Percentiles rank a stretch among this genome's conserved stretches.
phyloP scores from a whole-genome alignment of 2,329 filamentous ascomycete species.

The Xylaria arbuscula region DNA sequence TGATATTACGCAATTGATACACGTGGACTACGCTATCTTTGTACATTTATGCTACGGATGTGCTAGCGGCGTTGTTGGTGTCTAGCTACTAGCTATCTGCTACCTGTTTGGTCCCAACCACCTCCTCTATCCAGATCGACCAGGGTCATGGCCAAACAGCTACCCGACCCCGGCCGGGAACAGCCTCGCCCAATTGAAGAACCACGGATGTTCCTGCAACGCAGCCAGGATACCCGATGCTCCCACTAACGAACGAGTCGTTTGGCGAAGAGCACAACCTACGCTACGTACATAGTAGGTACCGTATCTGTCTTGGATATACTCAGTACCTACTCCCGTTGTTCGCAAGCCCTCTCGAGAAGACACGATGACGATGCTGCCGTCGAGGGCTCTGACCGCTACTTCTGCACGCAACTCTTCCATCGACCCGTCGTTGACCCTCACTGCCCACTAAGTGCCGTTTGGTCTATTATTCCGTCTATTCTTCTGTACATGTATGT shows the following conservation, averaged over 20 bases:
- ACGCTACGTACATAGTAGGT: background rate
- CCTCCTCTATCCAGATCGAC: background rate
- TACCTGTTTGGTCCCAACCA: constrained; percentile 10
- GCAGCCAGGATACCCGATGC: background rate
- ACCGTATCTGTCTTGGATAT: background rate
- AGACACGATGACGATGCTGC: constrained; percentile 7
- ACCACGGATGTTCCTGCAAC: background rate
- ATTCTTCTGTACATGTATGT: constrained; percentile 14
- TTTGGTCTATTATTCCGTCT: background rate
- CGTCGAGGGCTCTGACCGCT: constrained; percentile 21
- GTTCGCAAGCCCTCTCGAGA: background rate
- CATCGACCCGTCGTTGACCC: background rate
- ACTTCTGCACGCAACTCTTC: constrained; percentile 14
- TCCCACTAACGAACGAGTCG: background rate
- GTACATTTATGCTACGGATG: too few species aligned
- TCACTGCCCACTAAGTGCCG: background rate
- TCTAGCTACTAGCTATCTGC: too few species aligned
- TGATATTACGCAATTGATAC: too few species aligned
- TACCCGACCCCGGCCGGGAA: constrained; percentile 6
- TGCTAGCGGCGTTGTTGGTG: background rate
- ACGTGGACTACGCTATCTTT: too few species aligned
- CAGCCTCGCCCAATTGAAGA: constrained; percentile 9
- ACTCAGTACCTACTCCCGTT: too few species aligned
- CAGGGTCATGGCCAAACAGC: background rate
- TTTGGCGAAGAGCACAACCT: background rate